Base-by-base conservation (phyloP, 768 basidiomycete genomes). In the Roridomyces roridus region DNA sequence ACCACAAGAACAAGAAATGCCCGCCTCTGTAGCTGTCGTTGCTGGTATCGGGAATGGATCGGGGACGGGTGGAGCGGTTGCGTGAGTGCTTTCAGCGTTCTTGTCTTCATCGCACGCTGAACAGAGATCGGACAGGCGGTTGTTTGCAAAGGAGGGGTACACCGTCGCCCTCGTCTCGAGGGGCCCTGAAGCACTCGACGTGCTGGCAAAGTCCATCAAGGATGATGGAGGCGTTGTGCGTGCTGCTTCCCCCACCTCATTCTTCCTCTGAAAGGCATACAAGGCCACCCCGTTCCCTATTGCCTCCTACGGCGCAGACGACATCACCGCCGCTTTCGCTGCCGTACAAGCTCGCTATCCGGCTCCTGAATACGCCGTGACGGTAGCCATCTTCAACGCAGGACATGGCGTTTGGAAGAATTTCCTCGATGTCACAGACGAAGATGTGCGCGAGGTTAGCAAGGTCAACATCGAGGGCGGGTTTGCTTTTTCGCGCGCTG, bases 111-210 rank as follows among this genome's bases (percentile, higher is more conserved):
- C n/a, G n/a, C n/a, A n/a, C n/a, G n/a, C n/a, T n/a, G n/a, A n/a
- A n/a, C n/a, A n/a, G 24, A 51, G 6, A 20, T 20, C 45, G 17
- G 57, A 9, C 61, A 88, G 87, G 17, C 86, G 84, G 26, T 60
- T 82, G 15, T 87, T 88, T 57, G 77, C 84, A 6, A 83, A 82
- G 64, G 71, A 81, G 26, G 88, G 88, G 0, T 91, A 89, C 65
- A 82, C 77, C 39, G 79, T 90, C 28, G 89, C 88, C 0, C 72
- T 91, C 40, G 76, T 91, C 34, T 86, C 88, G 12, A 77, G 88
- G 43, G 82, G 84, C 14, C 65, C 75, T 3, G 80, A 81, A 17
- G 66, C 79, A 20, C 75, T 89, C n/a, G 71, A 81, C 42, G 74
- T 72, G 24, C 70, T 88, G 6, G 81, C 86, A 11, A 68, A 76